phyloP scores from a whole-genome alignment of 2,329 filamentous ascomycete genomes.

The Fusarium torreyae region DNA sequence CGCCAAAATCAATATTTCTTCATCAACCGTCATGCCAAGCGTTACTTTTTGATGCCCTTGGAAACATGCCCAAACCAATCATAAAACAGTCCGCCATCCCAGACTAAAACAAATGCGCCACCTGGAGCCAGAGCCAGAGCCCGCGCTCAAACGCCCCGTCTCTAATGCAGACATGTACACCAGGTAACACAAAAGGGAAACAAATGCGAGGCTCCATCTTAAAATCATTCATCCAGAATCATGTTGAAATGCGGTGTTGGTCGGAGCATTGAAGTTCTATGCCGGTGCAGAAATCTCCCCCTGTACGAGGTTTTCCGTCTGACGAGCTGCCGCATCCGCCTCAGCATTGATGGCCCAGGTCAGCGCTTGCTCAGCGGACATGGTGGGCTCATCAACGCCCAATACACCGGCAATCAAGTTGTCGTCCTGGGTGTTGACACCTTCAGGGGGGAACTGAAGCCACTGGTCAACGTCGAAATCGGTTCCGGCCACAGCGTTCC shows the following conservation, averaged over 20 bases:
- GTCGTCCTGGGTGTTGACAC: slow-evolving; percentile 58
- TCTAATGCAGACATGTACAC: slow-evolving; percentile 45
- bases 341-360: slow-evolving; percentile 51
- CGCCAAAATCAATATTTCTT: slow-evolving; percentile 44
- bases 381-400: slow-evolving; percentile 48
- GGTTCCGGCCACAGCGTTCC: slow-evolving; percentile 66
- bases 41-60: slow-evolving; percentile 44
- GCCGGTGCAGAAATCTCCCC: slow-evolving; percentile 41
- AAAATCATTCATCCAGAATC: slow-evolving; percentile 9
- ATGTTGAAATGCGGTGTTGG: background rate
- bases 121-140: slow-evolving; percentile 36
- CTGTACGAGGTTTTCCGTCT: slow-evolving; percentile 25
- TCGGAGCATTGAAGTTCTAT: slow-evolving; percentile 15
- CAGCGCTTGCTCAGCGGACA: slow-evolving; percentile 50
- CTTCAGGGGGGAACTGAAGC: slow-evolving; percentile 70
- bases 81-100: slow-evolving; percentile 24
- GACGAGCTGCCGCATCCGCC: slow-evolving; percentile 38
- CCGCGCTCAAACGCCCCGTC: slow-evolving; percentile 43
- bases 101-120: slow-evolving; percentile 39
- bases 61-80: slow-evolving; percentile 28
- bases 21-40: slow-evolving; percentile 46
- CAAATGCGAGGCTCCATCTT: slow-evolving; percentile 30
- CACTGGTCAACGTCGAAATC: slow-evolving; percentile 73
- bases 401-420: slow-evolving; percentile 56
- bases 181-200: slow-evolving; percentile 32